phyloP scores from a whole-genome alignment of 805 yeast genomes.

The Yamadazyma ubonensis region DNA sequence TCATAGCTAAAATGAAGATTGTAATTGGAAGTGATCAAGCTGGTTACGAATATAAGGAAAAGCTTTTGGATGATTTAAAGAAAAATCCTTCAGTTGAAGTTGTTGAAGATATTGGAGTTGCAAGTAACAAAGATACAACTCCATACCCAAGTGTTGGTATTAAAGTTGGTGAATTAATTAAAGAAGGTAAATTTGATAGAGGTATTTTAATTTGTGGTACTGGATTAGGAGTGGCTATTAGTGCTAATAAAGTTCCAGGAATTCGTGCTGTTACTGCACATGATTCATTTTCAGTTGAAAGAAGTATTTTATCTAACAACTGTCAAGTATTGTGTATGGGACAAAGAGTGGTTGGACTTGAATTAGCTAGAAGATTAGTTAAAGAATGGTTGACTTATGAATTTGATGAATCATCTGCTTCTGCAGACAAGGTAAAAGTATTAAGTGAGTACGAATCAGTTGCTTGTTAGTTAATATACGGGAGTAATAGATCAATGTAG shows the following conservation, averaged over 20 bases:
- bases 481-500: neutral
- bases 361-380: slow-evolving; percentile 43
- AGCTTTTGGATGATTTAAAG: slow-evolving; percentile 34
- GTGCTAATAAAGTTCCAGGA: slow-evolving; percentile 48
- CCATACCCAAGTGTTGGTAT: slow-evolving; percentile 47
- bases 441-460: slow-evolving; percentile 25
- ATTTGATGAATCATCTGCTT: slow-evolving; percentile 39
- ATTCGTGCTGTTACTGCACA: slow-evolving; percentile 51
- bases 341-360: slow-evolving; percentile 45
- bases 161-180: slow-evolving; percentile 41
- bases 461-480: neutral
- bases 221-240: slow-evolving; percentile 49
- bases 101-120: slow-evolving; percentile 43
- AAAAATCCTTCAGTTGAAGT: slow-evolving; percentile 25
- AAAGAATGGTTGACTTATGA: slow-evolving; percentile 44
- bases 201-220: slow-evolving; percentile 49
- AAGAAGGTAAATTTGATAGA: slow-evolving; percentile 42
- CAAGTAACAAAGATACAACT: slow-evolving; percentile 26
- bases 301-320: slow-evolving; percentile 43
- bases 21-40: slow-evolving; percentile 46
- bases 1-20: slow-evolving; percentile 21
- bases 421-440: slow-evolving; percentile 42
- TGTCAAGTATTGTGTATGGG: slow-evolving; percentile 50
- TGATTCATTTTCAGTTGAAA: slow-evolving; percentile 46
- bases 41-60: slow-evolving; percentile 43